A percentile compares a stretch with the other conserved stretches of the same genome.
phyloP scores from a whole-genome alignment of 208 protist genomes.

The Acanthamoeba healyi region DNA sequence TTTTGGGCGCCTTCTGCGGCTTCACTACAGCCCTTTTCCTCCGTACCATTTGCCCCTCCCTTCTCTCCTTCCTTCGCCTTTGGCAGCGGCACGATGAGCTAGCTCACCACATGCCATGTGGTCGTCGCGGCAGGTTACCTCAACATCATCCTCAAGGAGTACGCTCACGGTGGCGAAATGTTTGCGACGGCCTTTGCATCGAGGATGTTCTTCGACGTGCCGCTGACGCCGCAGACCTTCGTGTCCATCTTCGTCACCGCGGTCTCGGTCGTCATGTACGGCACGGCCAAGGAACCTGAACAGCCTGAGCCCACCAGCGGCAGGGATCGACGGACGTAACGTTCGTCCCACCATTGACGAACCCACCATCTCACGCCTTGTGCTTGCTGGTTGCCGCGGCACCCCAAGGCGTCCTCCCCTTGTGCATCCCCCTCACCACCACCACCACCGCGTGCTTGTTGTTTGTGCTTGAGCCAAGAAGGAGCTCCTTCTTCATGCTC shows the following conservation, averaged over 20 bases:
- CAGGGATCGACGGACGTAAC: not conserved
- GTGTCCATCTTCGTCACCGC: conserved; percentile 31
- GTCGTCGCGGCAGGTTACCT: not conserved
- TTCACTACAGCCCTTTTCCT: conserved; percentile 56
- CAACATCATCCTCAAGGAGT: conserved; percentile 71
- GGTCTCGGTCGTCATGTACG: conserved; percentile 57
- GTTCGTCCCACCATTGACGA: too few species aligned
- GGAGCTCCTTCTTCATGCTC: too few species aligned
- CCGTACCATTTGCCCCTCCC: conserved; percentile 17
- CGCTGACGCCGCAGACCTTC: not conserved
- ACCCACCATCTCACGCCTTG: too few species aligned
- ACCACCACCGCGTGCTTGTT: too few species aligned
- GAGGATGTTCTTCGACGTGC: not conserved
- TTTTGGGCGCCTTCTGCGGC: conserved; percentile 40
- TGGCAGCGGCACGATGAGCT: not conserved
- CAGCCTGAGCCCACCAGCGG: not conserved
- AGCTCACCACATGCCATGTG: not conserved
- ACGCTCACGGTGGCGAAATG: conserved; percentile 52
- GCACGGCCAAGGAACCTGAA: conserved; percentile 33
- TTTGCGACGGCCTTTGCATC: conserved; percentile 27
- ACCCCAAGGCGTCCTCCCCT: too few species aligned
- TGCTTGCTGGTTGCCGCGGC: too few species aligned
- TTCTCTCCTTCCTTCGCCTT: not conserved
- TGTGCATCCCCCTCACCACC: too few species aligned
- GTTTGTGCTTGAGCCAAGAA: too few species aligned